These are phyloP conservation scores for Rhodotorula glutinis DNA, from an alignment of 1,284 basidiomycete species.

Conservation along the genomic window DNA sequence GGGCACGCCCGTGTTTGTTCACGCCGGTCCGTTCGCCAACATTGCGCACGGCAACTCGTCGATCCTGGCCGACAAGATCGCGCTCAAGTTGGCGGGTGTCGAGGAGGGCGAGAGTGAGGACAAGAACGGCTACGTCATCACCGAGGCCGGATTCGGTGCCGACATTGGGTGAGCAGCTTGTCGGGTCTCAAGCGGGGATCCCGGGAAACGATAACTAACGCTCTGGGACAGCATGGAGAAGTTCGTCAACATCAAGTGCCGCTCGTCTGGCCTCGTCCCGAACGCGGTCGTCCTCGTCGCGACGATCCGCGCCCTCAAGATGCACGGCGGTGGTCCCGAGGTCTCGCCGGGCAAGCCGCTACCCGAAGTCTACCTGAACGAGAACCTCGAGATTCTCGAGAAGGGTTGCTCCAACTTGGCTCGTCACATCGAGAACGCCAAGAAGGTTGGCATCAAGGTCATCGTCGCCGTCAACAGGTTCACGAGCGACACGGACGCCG, in stretches of 20 bases:
- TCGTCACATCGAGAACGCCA: slow-evolving; percentile 91
- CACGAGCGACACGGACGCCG: slow-evolving; percentile 84
- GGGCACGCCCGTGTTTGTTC: slow-evolving; percentile 98
- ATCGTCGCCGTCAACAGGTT: slow-evolving; percentile 96
- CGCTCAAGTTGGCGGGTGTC: slow-evolving; percentile 94
- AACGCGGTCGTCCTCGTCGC: slow-evolving; percentile 96
- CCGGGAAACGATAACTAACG: not conserved
- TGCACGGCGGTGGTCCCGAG: slow-evolving; percentile 97
- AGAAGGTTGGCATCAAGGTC: slow-evolving; percentile 95
- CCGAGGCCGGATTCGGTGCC: slow-evolving; percentile 97
- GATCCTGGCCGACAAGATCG: slow-evolving; percentile 92
- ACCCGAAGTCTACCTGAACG: slow-evolving; percentile 88
- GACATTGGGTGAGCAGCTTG: slow-evolving; percentile 71
- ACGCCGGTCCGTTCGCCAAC: slow-evolving; percentile 98
- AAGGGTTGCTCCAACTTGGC: slow-evolving; percentile 90
- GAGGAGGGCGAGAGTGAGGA: slow-evolving; percentile 82
- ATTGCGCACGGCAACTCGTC: slow-evolving; percentile 99
- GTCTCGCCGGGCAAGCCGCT: slow-evolving; percentile 95
- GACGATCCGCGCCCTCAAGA: slow-evolving; percentile 95
- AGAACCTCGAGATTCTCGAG: slow-evolving; percentile 84
- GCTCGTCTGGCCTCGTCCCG: slow-evolving; percentile 84
- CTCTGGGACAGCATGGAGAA: slow-evolving; percentile 58
- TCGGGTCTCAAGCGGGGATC: not conserved
- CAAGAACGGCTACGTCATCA: slow-evolving; percentile 89
- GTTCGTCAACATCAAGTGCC: slow-evolving; percentile 99